These are phyloP conservation scores for Allomyces arbusculus DNA, from an alignment of 192 early-diverging fungal genomes.

Conservation along the genomic window DNA sequence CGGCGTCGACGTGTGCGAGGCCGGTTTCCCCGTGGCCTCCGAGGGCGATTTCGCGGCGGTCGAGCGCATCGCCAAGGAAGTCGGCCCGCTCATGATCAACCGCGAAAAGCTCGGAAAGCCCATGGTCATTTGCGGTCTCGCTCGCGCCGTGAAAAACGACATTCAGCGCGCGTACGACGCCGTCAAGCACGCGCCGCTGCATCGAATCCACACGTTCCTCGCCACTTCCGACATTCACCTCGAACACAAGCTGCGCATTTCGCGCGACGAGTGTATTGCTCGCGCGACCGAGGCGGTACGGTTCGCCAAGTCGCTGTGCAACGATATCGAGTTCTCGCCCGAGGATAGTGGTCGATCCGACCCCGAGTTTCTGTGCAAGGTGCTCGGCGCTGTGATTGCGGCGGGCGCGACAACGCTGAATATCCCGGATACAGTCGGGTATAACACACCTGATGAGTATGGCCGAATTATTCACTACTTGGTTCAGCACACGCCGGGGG, in stretches of 20 bases:
- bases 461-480: constrained; percentile 69
- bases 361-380: constrained; percentile 64
- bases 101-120: constrained; percentile 56
- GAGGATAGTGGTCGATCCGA: constrained; percentile 89
- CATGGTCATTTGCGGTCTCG: constrained; percentile 76
- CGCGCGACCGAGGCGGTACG: constrained; percentile 59
- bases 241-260: constrained; percentile 79
- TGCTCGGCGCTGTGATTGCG: constrained; percentile 58
- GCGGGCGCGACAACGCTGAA: constrained; percentile 90
- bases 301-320: constrained; percentile 54
- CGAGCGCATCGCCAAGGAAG: constrained; percentile 75
- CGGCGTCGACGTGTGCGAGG: constrained; percentile 89
- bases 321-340: constrained; percentile 83
- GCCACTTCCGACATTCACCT: constrained; percentile 95
- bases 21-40: constrained; percentile 87
- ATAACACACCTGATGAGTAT: constrained; percentile 79
- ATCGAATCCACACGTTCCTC: constrained; percentile 85
- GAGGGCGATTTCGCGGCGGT: constrained; percentile 91
- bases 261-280: constrained; percentile 61
- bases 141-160: constrained; percentile 63
- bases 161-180: constrained; percentile 81
- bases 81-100: constrained; percentile 64
- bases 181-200: constrained; percentile 58
- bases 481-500: constrained; percentile 46
- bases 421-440: constrained; percentile 96